Evolutionary conservation across 805 yeast genomes (phyloP).

Genomic region (Wickerhamomyces tratensis): DNA sequence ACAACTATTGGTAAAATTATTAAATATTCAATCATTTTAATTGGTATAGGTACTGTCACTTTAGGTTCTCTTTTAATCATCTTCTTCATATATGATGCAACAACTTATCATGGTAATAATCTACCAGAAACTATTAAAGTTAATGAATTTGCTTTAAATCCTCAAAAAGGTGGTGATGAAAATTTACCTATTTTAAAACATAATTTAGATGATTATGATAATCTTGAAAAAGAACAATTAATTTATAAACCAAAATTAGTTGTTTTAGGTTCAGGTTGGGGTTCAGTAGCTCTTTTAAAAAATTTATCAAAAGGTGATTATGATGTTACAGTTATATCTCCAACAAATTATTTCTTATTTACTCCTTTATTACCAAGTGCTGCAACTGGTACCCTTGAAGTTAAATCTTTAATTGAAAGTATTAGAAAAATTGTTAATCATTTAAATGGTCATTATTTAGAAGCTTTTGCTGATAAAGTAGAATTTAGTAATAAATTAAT

Average conservation of each 20-base stretch:
- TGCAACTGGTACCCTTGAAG: slow-evolving; percentile 61
- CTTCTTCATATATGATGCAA: slow-evolving; percentile 56
- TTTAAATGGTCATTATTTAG: slow-evolving; percentile 51
- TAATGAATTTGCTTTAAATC: slow-evolving; percentile 42
- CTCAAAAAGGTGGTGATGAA: slow-evolving; percentile 61
- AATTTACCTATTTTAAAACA: slow-evolving; percentile 51
- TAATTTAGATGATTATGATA: slow-evolving; percentile 49
- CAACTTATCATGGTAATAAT: slow-evolving; percentile 43
- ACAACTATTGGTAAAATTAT: slow-evolving; percentile 22
- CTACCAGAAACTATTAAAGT: slow-evolving; percentile 35
- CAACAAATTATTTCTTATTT: slow-evolving; percentile 59
- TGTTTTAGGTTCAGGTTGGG: slow-evolving; percentile 66
- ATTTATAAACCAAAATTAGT: slow-evolving; percentile 48
- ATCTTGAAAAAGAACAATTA: slow-evolving; percentile 31
- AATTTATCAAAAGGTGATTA: slow-evolving; percentile 42
- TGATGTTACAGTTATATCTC: slow-evolving; percentile 58
- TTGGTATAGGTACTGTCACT: slow-evolving; percentile 35
- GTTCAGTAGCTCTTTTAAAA: slow-evolving; percentile 50
- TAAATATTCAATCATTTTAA: slow-evolving; percentile 24
- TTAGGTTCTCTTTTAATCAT: slow-evolving; percentile 30
- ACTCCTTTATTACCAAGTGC: slow-evolving; percentile 65
- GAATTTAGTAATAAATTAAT: slow-evolving; percentile 46
- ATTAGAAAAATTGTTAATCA: slow-evolving; percentile 44
- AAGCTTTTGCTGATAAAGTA: slow-evolving; percentile 51
- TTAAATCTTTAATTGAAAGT: slow-evolving; percentile 55